A percentile compares a stretch with the other conserved stretches of the same genome.
phyloP scores from a whole-genome alignment of 2,329 filamentous ascomycete genomes.

The Stenocarpella maydis region DNA sequence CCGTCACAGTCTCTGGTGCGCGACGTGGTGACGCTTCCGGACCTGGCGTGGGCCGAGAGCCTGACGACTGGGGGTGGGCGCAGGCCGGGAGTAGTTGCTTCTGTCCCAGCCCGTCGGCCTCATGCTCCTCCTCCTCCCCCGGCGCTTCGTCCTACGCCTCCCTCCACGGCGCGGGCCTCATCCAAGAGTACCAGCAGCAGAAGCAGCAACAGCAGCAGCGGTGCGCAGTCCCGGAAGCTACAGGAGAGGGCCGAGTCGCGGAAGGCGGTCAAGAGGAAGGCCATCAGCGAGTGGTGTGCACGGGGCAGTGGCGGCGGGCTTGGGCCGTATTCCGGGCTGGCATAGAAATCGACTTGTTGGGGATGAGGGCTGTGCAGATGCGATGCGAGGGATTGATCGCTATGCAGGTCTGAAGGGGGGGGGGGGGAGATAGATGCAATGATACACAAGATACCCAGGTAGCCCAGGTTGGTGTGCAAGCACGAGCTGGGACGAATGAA shows the following conservation, averaged over 20 bases:
- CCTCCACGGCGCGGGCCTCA: neutral
- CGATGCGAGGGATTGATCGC: neutral
- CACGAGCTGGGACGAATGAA: neutral
- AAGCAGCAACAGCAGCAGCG: neutral
- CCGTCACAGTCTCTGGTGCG: slow-evolving; percentile 20
- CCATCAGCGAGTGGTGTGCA: slow-evolving; percentile 26
- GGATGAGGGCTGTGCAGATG: neutral
- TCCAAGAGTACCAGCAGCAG: no score
- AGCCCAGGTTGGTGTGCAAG: neutral
- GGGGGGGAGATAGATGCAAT: no score
- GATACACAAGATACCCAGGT: neutral
- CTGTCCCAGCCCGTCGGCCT: neutral
- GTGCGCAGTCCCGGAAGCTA: neutral
- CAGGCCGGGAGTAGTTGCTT: neutral
- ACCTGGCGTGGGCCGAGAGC: slow-evolving; percentile 26
- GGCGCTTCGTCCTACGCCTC: neutral
- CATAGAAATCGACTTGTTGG: slow-evolving; percentile 15
- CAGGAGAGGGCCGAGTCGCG: slow-evolving; percentile 20
- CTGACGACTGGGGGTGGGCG: slow-evolving; percentile 25
- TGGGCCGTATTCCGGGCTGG: slow-evolving; percentile 16
- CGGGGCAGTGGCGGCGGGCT: slow-evolving; percentile 18
- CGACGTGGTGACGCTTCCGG: slow-evolving; percentile 18
- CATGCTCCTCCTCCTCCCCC: no score
- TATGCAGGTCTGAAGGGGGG: neutral
- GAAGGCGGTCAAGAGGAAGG: slow-evolving; percentile 21